phyloP scores from a whole-genome alignment of 2,329 filamentous ascomycete genomes.

The Trichoderma oligosporum region DNA sequence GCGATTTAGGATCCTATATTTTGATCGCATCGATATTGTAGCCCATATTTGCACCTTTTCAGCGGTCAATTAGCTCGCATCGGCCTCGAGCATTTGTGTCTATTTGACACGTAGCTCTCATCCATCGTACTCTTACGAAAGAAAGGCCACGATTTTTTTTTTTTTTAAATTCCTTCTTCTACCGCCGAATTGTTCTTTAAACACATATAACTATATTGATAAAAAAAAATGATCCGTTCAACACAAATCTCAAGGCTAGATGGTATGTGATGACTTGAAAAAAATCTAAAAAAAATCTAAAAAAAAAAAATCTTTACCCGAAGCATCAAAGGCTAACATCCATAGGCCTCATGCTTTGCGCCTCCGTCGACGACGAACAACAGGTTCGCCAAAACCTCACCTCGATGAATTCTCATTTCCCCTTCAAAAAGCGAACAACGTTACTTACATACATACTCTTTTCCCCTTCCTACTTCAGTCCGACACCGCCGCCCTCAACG shows the following conservation, averaged over 20 bases:
- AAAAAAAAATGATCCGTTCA: constrained; percentile 70
- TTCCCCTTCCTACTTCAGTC: constrained; percentile 36
- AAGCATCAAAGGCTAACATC: neutral
- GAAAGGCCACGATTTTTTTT: constrained; percentile 1
- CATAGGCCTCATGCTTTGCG: constrained; percentile 86
- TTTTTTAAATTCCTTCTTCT: neutral
- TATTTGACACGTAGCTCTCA: constrained; percentile 27
- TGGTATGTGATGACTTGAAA: constrained; percentile 49
- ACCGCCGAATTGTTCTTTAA: neutral
- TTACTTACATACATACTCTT: too few species aligned
- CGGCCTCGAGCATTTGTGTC: neutral
- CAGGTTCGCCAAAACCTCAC: constrained; percentile 46
- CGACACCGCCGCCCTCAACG: constrained; percentile 66
- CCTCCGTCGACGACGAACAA: constrained; percentile 88
- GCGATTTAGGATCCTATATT: neutral
- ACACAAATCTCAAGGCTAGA: constrained; percentile 94
- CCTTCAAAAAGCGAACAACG: neutral
- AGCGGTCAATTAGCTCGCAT: neutral
- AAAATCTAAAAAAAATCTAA: neutral
- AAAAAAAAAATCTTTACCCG: too few species aligned
- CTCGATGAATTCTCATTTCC: neutral
- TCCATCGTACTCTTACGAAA: neutral
- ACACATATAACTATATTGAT: neutral
- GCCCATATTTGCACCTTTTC: neutral
- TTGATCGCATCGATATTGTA: neutral